A percentile compares a stretch with the other conserved stretches of the same genome.
Conservation (phyloP, 306 rosid genomes). For the Vigna unguiculata region DNA sequence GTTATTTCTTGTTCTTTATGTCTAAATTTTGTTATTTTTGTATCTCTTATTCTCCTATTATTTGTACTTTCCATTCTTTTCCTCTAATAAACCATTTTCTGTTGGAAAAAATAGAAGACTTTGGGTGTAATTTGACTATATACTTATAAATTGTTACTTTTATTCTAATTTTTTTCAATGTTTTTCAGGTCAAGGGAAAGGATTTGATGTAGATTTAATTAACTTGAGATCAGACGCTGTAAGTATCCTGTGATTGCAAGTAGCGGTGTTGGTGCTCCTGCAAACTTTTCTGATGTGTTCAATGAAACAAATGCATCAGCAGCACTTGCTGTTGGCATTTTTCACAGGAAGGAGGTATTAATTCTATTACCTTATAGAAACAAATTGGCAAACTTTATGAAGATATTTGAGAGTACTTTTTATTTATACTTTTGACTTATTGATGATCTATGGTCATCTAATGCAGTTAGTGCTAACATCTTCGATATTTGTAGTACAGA, state of each 20-base stretch:
- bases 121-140: neutral
- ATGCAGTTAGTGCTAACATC: neutral
- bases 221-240: constrained; percentile 85
- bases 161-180: constrained; percentile 27
- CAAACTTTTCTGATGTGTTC: constrained; percentile 90
- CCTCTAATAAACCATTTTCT: neutral
- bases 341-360: constrained; percentile 93
- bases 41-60: neutral
- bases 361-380: too few species aligned
- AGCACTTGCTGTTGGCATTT: constrained; percentile 98
- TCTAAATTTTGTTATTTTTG: neutral
- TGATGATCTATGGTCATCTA: constrained; percentile 20
- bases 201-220: constrained; percentile 78
- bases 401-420: neutral
- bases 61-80: neutral
- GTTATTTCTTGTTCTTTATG: neutral
- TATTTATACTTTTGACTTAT: constrained; percentile 8
- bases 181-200: constrained; percentile 95
- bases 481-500: neutral
- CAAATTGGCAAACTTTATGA: constrained; percentile 4
- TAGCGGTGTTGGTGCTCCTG: constrained; percentile 85
- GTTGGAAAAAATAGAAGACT: neutral
- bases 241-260: constrained; percentile 93
- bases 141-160: constrained; percentile 16
- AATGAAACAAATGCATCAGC: constrained; percentile 85